Base-by-base conservation (phyloP, 192 early-diverging fungal genomes). In the Jimgerdemannia flammicorona region DNA sequence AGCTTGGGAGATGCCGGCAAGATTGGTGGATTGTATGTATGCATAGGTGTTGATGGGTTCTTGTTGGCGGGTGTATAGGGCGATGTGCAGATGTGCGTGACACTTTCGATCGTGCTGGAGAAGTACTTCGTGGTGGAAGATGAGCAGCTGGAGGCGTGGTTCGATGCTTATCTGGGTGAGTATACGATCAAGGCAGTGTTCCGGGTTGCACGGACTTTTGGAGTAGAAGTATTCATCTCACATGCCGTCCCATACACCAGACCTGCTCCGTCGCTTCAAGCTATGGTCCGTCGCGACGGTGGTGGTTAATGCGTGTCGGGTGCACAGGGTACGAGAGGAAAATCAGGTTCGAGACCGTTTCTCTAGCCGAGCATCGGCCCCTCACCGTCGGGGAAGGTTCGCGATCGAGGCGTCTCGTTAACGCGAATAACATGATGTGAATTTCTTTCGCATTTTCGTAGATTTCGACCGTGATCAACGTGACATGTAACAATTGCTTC, bases 41-140 rank as follows among this genome's bases (percentile, higher is more conserved):
- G 69, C 19, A 41, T 39, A 3, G 69, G n/a, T 39, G 18, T 42
- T 3, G 3, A 70, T 49, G 69, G 4, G 0, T 66, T 40, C 40
- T 74, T 42, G 43, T 49, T 77, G 40, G 41, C 69, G 68, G 44
- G 59, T 54, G 43, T 49, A 43, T 64, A 81, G 79, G 91, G 89
- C 10, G 92, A 95, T 72, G 90, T 93, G 3, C 93, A 94, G 72
- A 95, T 93, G 91, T 93, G 91, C 80, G 90, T 91, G 4, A 88
- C 91, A 6, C 84, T 94, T 3, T 72, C 90, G 20, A 72, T 90
- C 17, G 89, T 91, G 4, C 82, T 94, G 3, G 74, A 80, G 49
- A 79, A 88, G 29, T 73, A 71, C 40, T 43, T 90, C 4, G 43
- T 78, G 9, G 74, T 90, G 8, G 77, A 75, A 42, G 70, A 84